Percentiles rank a stretch among this genome's conserved stretches.
Conservation (phyloP, 164 flowering plant genomes). For the Piper longum region DNA sequence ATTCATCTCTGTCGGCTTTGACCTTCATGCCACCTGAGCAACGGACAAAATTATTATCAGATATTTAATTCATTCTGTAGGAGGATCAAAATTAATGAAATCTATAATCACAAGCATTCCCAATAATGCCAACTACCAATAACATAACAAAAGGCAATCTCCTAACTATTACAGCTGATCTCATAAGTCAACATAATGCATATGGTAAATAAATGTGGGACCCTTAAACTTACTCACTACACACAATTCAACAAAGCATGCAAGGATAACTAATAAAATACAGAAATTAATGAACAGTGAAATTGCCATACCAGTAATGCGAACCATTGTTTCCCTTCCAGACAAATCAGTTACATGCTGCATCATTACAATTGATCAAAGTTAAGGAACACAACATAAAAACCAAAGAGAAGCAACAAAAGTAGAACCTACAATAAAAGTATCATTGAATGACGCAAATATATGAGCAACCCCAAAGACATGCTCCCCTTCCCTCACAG, state of each 20-base stretch:
- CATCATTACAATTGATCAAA: background rate
- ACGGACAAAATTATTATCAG: background rate
- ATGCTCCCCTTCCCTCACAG: constrained; percentile 50
- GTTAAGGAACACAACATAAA: background rate
- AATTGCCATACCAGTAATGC: constrained; percentile 22
- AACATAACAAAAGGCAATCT: background rate
- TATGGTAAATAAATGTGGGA: background rate
- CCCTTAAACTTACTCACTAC: background rate
- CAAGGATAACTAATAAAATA: background rate
- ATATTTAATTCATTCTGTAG: background rate
- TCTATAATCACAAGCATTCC: too few relatives aligned
- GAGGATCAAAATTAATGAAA: too few relatives aligned
- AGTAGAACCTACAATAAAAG: constrained; percentile 55
- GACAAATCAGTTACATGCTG: constrained; percentile 44
- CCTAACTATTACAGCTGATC: background rate
- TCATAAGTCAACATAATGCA: background rate
- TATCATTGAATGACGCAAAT: constrained; percentile 59
- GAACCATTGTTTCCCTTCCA: constrained; percentile 34
- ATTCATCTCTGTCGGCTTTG: constrained; percentile 62
- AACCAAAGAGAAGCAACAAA: too few relatives aligned
- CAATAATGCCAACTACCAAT: background rate
- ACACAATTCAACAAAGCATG: background rate
- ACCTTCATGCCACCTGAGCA: constrained; percentile 66
- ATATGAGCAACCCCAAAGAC: background rate
- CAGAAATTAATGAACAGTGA: background rate